phyloP scores from a whole-genome alignment of 2,329 filamentous ascomycete genomes.

The Fusarium algeriense region DNA sequence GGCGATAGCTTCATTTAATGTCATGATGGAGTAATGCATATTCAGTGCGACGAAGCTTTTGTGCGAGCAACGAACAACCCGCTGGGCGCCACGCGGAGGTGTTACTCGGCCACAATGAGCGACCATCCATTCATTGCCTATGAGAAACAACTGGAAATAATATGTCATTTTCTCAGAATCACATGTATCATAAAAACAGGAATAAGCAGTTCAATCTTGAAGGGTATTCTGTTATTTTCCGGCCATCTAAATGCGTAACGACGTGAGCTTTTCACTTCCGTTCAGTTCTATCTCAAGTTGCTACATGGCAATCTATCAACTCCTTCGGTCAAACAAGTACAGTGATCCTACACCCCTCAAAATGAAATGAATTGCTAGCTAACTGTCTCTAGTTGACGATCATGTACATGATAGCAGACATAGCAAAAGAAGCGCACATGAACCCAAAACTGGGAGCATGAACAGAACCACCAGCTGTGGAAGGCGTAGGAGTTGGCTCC shows the following conservation, averaged over 20 bases:
- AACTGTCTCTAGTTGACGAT: constrained; percentile 20
- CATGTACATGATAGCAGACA: constrained; percentile 38
- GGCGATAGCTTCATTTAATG: constrained; percentile 26
- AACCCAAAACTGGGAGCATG: constrained; percentile 29
- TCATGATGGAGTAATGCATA: neutral
- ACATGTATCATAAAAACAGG: neutral
- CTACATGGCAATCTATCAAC: constrained; percentile 12
- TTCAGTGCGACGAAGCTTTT: neutral
- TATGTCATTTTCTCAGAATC: neutral
- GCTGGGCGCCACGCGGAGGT: neutral
- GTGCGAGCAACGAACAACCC: neutral
- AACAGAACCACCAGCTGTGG: constrained; percentile 25
- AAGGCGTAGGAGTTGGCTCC: constrained; percentile 22
- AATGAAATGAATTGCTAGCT: neutral
- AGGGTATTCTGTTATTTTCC: constrained; percentile 13
- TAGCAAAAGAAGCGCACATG: constrained; percentile 33
- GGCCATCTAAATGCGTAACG: neutral
- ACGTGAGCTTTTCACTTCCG: constrained; percentile 9
- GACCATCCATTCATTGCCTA: neutral
- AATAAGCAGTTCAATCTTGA: neutral
- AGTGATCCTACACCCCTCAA: constrained; percentile 6
- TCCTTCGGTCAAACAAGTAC: constrained; percentile 9
- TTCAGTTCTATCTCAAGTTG: constrained; percentile 19
- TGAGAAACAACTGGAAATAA: too few species aligned
- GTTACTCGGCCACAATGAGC: neutral